Conservation (phyloP, 441 rosid genomes). For the Theobroma grandiflorum region DNA sequence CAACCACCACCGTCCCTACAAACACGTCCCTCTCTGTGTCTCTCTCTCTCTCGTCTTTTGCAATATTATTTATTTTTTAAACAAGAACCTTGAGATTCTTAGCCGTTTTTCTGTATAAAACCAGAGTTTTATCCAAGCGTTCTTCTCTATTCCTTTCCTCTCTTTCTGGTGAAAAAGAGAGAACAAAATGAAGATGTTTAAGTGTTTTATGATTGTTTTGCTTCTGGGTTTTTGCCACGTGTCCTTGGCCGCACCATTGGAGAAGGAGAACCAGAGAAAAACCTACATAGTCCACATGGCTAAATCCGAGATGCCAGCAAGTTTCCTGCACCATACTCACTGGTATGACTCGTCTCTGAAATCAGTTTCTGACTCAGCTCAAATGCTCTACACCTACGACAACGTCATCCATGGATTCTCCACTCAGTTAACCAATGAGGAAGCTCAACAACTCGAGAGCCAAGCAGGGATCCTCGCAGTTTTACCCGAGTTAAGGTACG, state of each 20-base stretch:
- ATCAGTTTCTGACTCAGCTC: constrained; percentile 65
- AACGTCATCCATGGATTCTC: constrained; percentile 32
- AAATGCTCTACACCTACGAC: constrained; percentile 74
- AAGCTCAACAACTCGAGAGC: constrained; percentile 26
- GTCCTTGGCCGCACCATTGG: constrained; percentile 30
- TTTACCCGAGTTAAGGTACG: constrained; percentile 28
- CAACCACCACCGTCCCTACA: constrained; percentile 36
- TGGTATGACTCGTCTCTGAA: constrained; percentile 88
- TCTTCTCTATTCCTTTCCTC: neutral
- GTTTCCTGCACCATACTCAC: constrained; percentile 62
- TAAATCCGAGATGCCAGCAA: constrained; percentile 69
- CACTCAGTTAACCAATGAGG: constrained; percentile 22
- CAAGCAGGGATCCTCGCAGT: constrained; percentile 27
- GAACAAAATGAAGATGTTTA: constrained; percentile 13
- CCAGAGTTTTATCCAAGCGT: neutral
- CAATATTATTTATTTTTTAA: neutral
- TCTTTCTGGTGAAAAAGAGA: constrained; percentile 6
- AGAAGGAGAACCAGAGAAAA: constrained; percentile 26
- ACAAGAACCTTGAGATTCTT: neutral
- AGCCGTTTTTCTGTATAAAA: constrained; percentile 1
- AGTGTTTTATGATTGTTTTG: constrained; percentile 24
- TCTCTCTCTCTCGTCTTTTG: neutral
- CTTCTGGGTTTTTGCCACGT: constrained; percentile 47
- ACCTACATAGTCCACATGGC: constrained; percentile 90
- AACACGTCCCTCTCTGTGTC: neutral